Evolutionary conservation across 176 grass and related monocot genomes (phyloP), one percentile per base, ranked within the genome.

Genomic region (Bothriochloa decipiens): DNA sequence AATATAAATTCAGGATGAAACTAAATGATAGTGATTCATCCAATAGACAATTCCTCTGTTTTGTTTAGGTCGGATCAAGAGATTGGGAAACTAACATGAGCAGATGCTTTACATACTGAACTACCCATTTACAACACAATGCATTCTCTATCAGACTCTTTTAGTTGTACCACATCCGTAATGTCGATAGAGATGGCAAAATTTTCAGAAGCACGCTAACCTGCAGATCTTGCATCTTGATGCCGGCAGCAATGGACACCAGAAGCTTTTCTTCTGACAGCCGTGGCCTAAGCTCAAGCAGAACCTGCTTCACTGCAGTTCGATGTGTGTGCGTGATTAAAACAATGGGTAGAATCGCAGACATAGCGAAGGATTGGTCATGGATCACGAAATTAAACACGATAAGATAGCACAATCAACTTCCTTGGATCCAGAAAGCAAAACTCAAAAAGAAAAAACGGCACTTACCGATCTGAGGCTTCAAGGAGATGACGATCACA

Each of bases 191-290:
- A 72, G 14, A 35, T 1, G 18, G 77, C 29, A 55, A 36, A 33
- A 58, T 5, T n/a, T 3, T 2, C 3, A 74, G 62, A 70, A 46
- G 46, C 52, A 22, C 41, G 65, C 35, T 74, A 62, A 99, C 96
- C 96, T 99, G 93, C 47, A 99, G 64, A 87, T 99, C 93, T 84
- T 94, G 81, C 89, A 99, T 91, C 84, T 96, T 99, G 78, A 99
- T 94, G 66, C 96, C 96, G 6, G 96, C 96, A 81, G 96, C 96
- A 78, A 99, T 91, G 18, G 97, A 99, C 20, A 99, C 97, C 15
- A 99, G 82, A 86, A 99, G 86, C 86, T 99, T 99, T 52, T 99
- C 90, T 72, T 99, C 90, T 27, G 97, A 87, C 53, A 99, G 67
- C 22, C 89, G 87, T 63, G 93, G 90, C 78, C 89, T 99, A 47